phyloP scores from a whole-genome alignment of 768 basidiomycete genomes.

The Thelephora aurantiotincta region DNA sequence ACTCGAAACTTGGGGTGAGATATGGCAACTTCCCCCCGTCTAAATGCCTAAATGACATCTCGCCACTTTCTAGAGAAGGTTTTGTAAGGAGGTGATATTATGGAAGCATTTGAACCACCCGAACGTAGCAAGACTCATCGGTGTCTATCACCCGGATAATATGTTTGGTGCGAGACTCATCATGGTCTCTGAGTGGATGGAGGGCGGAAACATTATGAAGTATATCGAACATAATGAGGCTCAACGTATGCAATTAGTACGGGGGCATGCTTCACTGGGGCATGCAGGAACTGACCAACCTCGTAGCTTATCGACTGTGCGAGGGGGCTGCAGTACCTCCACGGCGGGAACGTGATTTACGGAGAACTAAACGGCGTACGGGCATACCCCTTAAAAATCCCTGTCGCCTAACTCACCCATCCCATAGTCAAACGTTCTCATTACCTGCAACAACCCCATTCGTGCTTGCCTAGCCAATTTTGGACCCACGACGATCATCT shows the following conservation, averaged over 20 bases:
- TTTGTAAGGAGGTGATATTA: conserved; percentile 1
- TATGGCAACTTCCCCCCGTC: too few species aligned
- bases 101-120: conserved; percentile 2
- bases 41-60: not conserved
- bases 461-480: too few species aligned
- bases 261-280: not conserved
- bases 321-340: conserved; percentile 1
- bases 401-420: not conserved
- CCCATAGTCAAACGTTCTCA: too few species aligned
- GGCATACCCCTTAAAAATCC: not conserved
- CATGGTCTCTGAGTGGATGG: conserved; percentile 6
- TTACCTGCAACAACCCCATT: too few species aligned
- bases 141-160: not conserved
- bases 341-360: not conserved
- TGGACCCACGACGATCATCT: too few species aligned
- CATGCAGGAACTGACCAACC: not conserved
- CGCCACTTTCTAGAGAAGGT: not conserved
- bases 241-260: not conserved
- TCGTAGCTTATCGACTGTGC: not conserved
- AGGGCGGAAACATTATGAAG: conserved; percentile 2
- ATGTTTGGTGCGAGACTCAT: not conserved
- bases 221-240: not conserved
- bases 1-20: not conserved
- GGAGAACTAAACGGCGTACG: conserved; percentile 4
- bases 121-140: conserved; percentile 2